Percentiles rank a stretch among this genome's conserved stretches.
These are phyloP conservation scores for Spirogloea muscicola DNA, from an alignment of 139 green algal genomes.

Conservation along the genomic window DNA sequence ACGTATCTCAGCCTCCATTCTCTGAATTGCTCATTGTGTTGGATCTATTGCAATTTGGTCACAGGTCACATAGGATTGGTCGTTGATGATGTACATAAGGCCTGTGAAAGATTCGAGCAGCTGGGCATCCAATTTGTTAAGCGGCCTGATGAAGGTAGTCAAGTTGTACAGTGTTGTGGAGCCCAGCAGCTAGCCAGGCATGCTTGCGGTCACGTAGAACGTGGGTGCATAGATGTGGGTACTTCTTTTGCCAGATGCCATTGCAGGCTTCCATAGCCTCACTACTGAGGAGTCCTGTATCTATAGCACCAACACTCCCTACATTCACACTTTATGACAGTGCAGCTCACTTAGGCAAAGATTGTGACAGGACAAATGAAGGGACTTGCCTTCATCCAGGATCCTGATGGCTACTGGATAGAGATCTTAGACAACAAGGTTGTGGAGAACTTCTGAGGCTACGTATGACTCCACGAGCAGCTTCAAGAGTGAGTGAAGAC, in stretches of 20 bases:
- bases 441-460: too few species aligned
- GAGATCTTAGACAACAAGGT: constrained; percentile 58
- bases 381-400: constrained; percentile 56
- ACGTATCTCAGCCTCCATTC: neutral
- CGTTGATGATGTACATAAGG: constrained; percentile 78
- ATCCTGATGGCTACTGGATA: constrained; percentile 60
- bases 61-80: constrained; percentile 78
- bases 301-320: too few species aligned
- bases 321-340: neutral
- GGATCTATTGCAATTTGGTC: neutral
- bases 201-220: neutral
- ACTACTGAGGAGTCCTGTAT: neutral
- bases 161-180: too few species aligned
- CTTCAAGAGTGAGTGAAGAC: too few species aligned
- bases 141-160: constrained; percentile 77
- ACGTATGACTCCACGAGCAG: too few species aligned
- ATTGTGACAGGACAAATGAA: constrained; percentile 46
- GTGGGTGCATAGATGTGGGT: neutral
- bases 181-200: neutral
- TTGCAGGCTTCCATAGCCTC: neutral
- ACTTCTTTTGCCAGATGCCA: neutral
- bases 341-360: neutral
- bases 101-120: constrained; percentile 79
- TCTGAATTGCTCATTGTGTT: neutral
- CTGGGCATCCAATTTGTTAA: constrained; percentile 88